Conservation (phyloP, 129 eudicot species). For the Heracleum sosnowskyi region DNA sequence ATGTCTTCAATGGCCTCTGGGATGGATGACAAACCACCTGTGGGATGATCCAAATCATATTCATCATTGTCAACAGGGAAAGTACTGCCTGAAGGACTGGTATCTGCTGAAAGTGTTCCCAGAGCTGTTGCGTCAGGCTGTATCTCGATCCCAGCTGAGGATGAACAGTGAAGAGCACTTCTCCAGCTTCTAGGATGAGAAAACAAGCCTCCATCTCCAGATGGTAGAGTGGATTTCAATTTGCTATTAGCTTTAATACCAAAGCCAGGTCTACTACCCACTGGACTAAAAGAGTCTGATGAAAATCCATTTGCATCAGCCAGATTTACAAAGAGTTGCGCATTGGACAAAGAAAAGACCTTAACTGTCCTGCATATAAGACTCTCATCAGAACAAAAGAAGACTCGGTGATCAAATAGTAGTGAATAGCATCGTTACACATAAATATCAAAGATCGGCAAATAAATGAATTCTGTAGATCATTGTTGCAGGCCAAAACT, state of each 20-base stretch:
- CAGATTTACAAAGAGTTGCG: constrained; percentile 30
- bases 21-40: constrained; percentile 67
- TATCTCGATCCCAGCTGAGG: constrained; percentile 44
- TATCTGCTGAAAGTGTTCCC: constrained; percentile 61
- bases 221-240: constrained; percentile 42
- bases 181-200: constrained; percentile 28
- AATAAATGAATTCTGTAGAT: background rate
- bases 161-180: constrained; percentile 24
- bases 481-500: background rate
- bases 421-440: background rate
- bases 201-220: constrained; percentile 42
- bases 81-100: constrained; percentile 27
- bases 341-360: constrained; percentile 29
- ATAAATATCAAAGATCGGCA: background rate
- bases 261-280: constrained; percentile 23
- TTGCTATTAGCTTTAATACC: constrained; percentile 28
- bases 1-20: constrained; percentile 78
- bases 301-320: constrained; percentile 32
- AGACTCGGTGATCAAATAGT: background rate
- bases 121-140: constrained; percentile 49
- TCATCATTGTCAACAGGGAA: constrained; percentile 43
- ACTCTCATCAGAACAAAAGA: background rate
- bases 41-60: constrained; percentile 51
- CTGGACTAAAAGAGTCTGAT: constrained; percentile 33
- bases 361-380: constrained; percentile 10